Base-by-base conservation (phyloP, 2,329 filamentous ascomycete genomes). In the Alternaria conjuncta region DNA sequence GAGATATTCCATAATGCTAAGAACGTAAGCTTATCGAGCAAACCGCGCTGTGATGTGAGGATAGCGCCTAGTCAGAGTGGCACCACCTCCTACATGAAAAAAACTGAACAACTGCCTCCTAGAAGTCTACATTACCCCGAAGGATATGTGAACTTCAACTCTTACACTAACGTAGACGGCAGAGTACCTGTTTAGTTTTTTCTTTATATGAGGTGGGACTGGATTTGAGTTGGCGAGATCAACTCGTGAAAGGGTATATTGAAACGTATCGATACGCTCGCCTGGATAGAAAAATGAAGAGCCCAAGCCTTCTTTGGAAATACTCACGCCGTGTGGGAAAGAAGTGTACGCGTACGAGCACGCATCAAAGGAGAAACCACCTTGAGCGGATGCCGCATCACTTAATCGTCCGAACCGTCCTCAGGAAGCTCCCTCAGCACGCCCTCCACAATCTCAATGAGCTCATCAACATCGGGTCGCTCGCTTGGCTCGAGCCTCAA, bases 401-500 rank as follows among this genome's bases (percentile, higher is more conserved):
- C 43, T 20, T 47, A 71, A n/a, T 69, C 64, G 9, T 66, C 68
- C 15, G 60, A 62, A 5, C 75, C 87, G 74, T 91, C 90, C 59
- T 90, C 88, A 0, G 91, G 90, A 67, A 93, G 78, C 59, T 86
- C 83, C 32, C 86, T 85, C 72, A 97, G 87, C 20, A 93, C 91
- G 15, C 84, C 83, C 79, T 94, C 88, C n/a, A 97, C 89, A 78
- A 96, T 86, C 47, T 83, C 82, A 70, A 96, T 96, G 79, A 97
- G 82, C 81, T 96, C 90, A 72, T 93, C 89, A 63, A 97, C 90
- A 80, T 96, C 92, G 15, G 96, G 96, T 68, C 96, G 85, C 78
- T 98, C 95, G 4, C 86, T 87, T 0, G 95, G 92, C 83, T 99
- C 96, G 26, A 98, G 92, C 71, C 85, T 88, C 75, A 99, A 83